Conservation (phyloP, 1,284 basidiomycete genomes). For the Puccinia polysora region DNA sequence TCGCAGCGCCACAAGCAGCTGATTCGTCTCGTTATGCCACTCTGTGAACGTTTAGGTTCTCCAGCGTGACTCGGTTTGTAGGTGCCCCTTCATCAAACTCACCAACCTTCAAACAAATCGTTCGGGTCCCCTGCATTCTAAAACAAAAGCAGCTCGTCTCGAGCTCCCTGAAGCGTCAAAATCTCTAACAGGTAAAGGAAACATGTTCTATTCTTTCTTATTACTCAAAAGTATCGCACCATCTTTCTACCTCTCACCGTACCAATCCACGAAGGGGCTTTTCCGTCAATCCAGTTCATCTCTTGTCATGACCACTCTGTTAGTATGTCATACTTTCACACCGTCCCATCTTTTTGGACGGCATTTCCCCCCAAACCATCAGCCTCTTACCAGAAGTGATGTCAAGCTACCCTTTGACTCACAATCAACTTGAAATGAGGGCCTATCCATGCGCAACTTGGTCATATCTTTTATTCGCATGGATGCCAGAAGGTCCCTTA, state of each 20-base stretch:
- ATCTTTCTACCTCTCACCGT: conserved; percentile 4
- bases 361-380: not conserved
- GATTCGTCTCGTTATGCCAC: conserved; percentile 8
- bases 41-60: not conserved
- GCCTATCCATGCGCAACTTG: no score
- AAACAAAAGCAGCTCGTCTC: not conserved
- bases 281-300: not conserved
- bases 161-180: not conserved
- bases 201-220: conserved; percentile 24
- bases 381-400: no score
- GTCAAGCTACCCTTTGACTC: no score
- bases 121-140: conserved; percentile 7
- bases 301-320: not conserved
- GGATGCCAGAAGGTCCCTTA: no score
- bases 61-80: conserved; percentile 1
- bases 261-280: not conserved
- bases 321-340: not conserved
- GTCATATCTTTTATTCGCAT: no score
- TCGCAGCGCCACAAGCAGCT: conserved; percentile 8
- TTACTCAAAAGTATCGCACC: conserved; percentile 3
- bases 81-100: not conserved
- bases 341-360: not conserved
- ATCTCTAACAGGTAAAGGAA: conserved; percentile 27
- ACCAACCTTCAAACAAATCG: conserved; percentile 8
- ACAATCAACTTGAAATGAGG: no score